phyloP scores from a whole-genome alignment of 257 asterid species.

The Solanum pimpinellifolium region DNA sequence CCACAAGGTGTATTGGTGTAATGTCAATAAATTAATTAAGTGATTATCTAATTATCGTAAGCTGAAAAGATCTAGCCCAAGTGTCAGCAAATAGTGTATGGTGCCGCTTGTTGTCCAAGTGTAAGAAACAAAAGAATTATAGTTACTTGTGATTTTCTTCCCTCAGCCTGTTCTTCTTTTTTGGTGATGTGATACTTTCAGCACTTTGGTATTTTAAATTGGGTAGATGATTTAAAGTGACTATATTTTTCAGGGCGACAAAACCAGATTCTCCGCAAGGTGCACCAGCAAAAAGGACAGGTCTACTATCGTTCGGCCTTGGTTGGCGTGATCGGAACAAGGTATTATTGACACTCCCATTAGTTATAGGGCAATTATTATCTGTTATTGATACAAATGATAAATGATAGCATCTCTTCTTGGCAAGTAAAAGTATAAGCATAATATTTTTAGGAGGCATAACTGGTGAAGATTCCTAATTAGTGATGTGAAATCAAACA shows the following conservation, averaged over 20 bases:
- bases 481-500: background rate
- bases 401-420: background rate
- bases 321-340: conserved; percentile 82
- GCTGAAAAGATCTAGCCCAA: background rate
- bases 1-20: background rate
- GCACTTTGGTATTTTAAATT: background rate
- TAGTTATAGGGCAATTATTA: background rate
- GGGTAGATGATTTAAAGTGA: background rate
- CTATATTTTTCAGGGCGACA: conserved; percentile 17
- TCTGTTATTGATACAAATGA: background rate
- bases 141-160: background rate
- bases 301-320: conserved; percentile 63
- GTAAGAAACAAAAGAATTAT: background rate
- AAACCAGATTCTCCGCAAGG: conserved; percentile 25
- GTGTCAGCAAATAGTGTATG: background rate
- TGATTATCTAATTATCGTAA: background rate
- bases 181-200: background rate
- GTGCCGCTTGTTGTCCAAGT: background rate
- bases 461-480: background rate
- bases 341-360: conserved; percentile 18
- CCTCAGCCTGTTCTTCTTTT: background rate
- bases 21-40: background rate
- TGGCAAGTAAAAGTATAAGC: background rate
- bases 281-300: conserved; percentile 24
- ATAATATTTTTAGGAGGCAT: background rate